Percentiles rank a stretch among this genome's conserved stretches.
Conservation (phyloP, 345 rosid genomes). For the Gossypium ekmanianum region DNA sequence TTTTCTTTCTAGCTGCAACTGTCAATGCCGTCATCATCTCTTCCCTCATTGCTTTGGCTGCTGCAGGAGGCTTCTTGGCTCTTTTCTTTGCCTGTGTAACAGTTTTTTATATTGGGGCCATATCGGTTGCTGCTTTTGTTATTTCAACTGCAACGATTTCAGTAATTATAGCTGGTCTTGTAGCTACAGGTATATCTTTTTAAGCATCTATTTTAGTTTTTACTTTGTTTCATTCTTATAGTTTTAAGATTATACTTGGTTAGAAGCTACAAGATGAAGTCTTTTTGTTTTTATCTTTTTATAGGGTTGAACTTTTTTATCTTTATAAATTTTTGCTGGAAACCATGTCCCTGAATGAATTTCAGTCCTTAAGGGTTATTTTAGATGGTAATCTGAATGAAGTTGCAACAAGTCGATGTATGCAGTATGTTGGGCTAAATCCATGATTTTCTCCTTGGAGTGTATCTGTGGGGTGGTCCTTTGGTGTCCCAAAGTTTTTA, state of each 20-base stretch:
- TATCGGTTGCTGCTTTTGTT: slow-evolving; percentile 65
- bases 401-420: background rate
- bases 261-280: background rate
- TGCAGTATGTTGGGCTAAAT: background rate
- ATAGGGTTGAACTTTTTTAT: slow-evolving; percentile 1
- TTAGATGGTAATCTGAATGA: background rate
- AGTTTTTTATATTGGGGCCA: slow-evolving; percentile 71
- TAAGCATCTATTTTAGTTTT: background rate
- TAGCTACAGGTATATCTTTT: slow-evolving; percentile 58
- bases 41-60: slow-evolving; percentile 73
- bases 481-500: background rate
- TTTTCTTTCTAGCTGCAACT: slow-evolving; percentile 85
- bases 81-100: slow-evolving; percentile 66
- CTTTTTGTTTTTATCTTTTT: background rate
- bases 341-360: background rate
- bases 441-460: background rate
- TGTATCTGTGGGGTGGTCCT: background rate
- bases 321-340: background rate
- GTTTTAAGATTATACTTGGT: background rate
- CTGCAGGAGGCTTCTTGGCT: slow-evolving; percentile 87
- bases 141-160: slow-evolving; percentile 64
- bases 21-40: slow-evolving; percentile 64
- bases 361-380: background rate
- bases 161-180: slow-evolving; percentile 47
- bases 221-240: background rate